Evolutionary conservation across 768 basidiomycete species (phyloP), one percentile per base, ranked within the genome.

Genomic region (Mycena galopus): DNA sequence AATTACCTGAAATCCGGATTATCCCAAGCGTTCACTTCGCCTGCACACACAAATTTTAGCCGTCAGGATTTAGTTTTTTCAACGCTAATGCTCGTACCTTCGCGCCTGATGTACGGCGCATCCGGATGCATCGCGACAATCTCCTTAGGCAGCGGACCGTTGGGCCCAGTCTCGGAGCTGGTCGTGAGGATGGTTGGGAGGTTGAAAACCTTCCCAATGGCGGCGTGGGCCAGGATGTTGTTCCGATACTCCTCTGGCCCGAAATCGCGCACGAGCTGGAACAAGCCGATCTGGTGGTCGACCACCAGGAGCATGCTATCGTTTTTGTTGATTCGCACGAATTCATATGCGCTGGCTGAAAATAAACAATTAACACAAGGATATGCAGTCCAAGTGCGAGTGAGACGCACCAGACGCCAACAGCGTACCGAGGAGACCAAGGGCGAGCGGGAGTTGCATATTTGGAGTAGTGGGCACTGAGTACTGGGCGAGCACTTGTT

Each of bases 21-120:
- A 74, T 88, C 87, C 88, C 88, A 88, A 11, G 88, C 87, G 65
- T 88, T 79, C 17, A 88, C 87, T 75, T 88, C 86, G 2, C 86
- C 58, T 59, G 27, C 58, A 16, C 23, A 16, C 21, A 11, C 39
- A 16, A 39, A 16, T 27, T n/a, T 39, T 39, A 32, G 58, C 10
- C 3, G 35, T 59, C 17, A 5, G 30, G 30, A 32, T 56, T 44
- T n/a, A 16, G n/a, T n/a, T n/a, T n/a, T n/a, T n/a, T n/a, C n/a
- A n/a, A n/a, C n/a, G n/a, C n/a, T n/a, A 35, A 35, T 35, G 6
- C 6, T 35, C 33, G 11, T 39, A 16, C 39, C 39, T 39, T 39
- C 12, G 12, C 39, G 39, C 39, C 17, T 39, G 39, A 39, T 39
- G 14, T 39, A 39, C 39, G 39, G 39, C 39, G 39, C 39, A 39